Conservation (phyloP, 805 yeast genomes). For the Lachancea thermotolerans region DNA sequence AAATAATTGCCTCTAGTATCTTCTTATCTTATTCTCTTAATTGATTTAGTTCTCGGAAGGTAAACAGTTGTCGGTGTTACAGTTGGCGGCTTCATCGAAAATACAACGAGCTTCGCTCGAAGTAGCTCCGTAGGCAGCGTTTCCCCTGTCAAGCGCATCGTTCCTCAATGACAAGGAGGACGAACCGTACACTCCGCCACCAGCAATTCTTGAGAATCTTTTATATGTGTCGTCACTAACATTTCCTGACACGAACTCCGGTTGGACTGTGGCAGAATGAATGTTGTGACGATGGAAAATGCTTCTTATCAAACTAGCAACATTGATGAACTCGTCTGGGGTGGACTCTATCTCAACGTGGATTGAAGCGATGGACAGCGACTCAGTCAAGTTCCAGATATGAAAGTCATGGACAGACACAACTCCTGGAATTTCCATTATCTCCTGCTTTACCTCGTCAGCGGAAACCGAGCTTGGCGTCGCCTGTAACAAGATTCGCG, state of each 20-base stretch:
- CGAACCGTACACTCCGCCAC: conserved; percentile 22
- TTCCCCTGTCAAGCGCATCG: conserved; percentile 9
- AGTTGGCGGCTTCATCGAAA: conserved; percentile 47
- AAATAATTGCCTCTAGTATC: too few species aligned
- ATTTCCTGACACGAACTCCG: conserved; percentile 59
- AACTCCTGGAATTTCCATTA: conserved; percentile 63
- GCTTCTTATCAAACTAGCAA: conserved; percentile 69
- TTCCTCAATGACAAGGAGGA: conserved; percentile 9
- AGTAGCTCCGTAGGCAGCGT: conserved; percentile 32
- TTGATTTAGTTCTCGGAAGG: conserved; percentile 1
- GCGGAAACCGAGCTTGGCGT: conserved; percentile 82
- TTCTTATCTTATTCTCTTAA: not conserved
- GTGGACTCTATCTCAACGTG: conserved; percentile 69
- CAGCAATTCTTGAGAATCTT: conserved; percentile 31
- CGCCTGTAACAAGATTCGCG: conserved; percentile 85
- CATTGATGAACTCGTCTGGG: conserved; percentile 60
- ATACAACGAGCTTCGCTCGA: conserved; percentile 36
- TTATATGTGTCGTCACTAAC: conserved; percentile 30
- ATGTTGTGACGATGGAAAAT: conserved; percentile 79
- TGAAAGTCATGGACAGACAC: conserved; percentile 90
- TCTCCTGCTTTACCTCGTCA: conserved; percentile 62
- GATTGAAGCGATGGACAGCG: conserved; percentile 76
- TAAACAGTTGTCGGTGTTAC: conserved; percentile 42
- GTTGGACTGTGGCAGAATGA: conserved; percentile 93
- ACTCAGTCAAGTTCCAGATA: conserved; percentile 92